Base-by-base conservation (phyloP, 352 stramenopile genomes). In the Globisporangium rhizosaccharum region DNA sequence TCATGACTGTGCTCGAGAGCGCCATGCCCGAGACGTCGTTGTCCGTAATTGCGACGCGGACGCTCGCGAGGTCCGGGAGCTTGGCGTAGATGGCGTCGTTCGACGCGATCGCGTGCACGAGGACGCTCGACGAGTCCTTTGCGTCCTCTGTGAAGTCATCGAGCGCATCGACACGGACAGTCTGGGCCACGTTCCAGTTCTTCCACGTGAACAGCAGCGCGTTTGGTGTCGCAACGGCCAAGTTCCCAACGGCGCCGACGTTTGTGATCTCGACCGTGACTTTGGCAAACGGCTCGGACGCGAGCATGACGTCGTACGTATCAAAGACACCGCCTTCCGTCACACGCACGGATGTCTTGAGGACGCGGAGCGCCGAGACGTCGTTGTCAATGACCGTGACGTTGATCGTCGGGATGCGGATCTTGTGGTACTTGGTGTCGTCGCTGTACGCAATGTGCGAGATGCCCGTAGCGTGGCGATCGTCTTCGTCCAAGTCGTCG, bases 21-120 rank as follows among this genome's bases (percentile, higher is more conserved):
- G 75, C 61, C 0, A 92, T 67, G 0, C 80, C 76, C 0, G 82
- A 82, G 0, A 81, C 58, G 37, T 92, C 80, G 10, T 88, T 87
- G 63, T 92, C 82, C 0, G 65, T 67, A 45, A 88, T 88, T 20
- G 58, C 68, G 10, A 87, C 80, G 0, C 52, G 67, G 20, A 92
- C 76, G 2, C 62, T 72, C 5, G 61, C 33, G 17, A 92, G 57
- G 30, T 75, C 70, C 14, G 62, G 52, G 0, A 88, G 50, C 0
- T 61, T 67, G 15, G 64, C 71, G 59, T 92, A 92, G 57, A 88
- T 92, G 0, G 81, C 6, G 48, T 92, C 80, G 51, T 89, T 88
- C 14, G 82, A 85, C 0, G 20, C 52, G 20, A 92, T 63, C 10
- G 75, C 62, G 42, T 92, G 82, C 1, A 72, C 72, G 15, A 92